A percentile compares a stretch with the other conserved stretches of the same genome.
phyloP scores from a whole-genome alignment of 176 grass and related monocot genomes.

The Saccharum spontaneum region DNA sequence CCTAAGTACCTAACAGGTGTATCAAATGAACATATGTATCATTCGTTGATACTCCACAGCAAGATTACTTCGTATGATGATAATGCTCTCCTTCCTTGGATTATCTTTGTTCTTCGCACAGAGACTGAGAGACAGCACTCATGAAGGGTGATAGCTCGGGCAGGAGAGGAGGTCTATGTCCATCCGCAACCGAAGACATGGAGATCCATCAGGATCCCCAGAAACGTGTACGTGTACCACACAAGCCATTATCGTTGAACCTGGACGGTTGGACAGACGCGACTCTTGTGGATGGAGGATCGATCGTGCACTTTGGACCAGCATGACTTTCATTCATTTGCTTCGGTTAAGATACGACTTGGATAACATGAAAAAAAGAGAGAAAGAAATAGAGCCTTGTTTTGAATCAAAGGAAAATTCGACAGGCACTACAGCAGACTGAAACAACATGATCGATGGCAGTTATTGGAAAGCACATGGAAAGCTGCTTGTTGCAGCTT shows the following conservation, averaged over 20 bases:
- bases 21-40: not conserved
- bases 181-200: not conserved
- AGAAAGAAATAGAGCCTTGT: not conserved
- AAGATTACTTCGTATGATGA: not conserved
- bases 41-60: not conserved
- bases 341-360: no score
- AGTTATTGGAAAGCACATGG: not conserved
- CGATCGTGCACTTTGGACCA: not conserved
- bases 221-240: not conserved
- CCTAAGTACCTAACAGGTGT: not conserved
- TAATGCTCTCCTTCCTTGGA: not conserved
- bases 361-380: no score
- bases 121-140: not conserved
- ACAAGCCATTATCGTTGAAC: not conserved
- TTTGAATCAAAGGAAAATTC: not conserved
- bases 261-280: not conserved
- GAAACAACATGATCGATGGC: not conserved
- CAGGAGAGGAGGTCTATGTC: not conserved
- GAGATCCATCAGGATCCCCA: conserved; percentile 3
- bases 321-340: not conserved
- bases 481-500: not conserved
- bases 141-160: not conserved
- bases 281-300: not conserved
- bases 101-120: not conserved
- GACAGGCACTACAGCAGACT: not conserved